Conservation (phyloP, 2,329 filamentous ascomycete genomes). For the Helicocarpus griseus region DNA sequence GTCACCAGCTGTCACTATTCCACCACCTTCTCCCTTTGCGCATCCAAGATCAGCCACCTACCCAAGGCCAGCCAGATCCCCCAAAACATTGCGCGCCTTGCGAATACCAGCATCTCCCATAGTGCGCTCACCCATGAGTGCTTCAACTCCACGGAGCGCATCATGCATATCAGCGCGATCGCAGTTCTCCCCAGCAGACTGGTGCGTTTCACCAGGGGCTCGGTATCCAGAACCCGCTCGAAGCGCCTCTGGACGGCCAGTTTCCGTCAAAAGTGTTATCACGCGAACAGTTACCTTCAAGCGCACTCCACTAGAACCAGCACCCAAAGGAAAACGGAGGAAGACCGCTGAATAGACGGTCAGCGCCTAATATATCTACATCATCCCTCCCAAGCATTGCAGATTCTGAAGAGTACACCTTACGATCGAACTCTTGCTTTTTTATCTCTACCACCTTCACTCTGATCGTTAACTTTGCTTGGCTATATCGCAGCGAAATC, state of each 20-base stretch:
- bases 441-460: background rate
- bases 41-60: constrained; percentile 45
- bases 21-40: constrained; percentile 51
- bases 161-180: constrained; percentile 53
- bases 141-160: constrained; percentile 46
- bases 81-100: constrained; percentile 49
- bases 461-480: background rate
- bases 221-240: constrained; percentile 52
- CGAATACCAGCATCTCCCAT: constrained; percentile 66
- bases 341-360: constrained; percentile 41
- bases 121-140: constrained; percentile 42
- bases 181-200: constrained; percentile 67
- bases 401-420: background rate
- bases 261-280: constrained; percentile 76
- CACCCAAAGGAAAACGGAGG: constrained; percentile 85
- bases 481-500: background rate
- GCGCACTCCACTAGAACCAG: constrained; percentile 63
- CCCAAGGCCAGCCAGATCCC: constrained; percentile 49
- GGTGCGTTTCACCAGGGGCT: constrained; percentile 62
- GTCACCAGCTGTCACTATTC: constrained; percentile 50
- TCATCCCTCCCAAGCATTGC: background rate
- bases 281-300: constrained; percentile 83
- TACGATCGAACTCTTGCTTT: background rate
- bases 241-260: constrained; percentile 52
- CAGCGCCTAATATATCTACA: background rate